Percentiles rank a stretch among this genome's conserved stretches.
phyloP scores from a whole-genome alignment of 305 asterid species.

The Fraxinus floribunda region DNA sequence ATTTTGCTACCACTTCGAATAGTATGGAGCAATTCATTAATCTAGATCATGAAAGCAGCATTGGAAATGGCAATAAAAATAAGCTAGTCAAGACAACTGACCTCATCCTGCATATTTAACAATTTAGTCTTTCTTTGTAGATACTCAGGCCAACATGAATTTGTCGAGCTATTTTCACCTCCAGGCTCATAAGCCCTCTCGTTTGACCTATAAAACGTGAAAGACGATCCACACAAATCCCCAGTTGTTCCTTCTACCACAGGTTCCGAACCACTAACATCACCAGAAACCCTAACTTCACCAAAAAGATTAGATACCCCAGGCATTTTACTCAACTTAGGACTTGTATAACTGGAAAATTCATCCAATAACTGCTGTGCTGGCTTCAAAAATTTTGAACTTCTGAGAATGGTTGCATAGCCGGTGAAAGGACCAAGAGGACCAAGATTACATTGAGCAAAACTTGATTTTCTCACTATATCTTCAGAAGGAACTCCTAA shows the following conservation, averaged over 20 bases:
- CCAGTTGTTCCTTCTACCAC: constrained; percentile 17
- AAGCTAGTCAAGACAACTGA: constrained; percentile 8
- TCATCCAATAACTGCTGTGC: constrained; percentile 70
- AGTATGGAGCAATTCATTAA: background rate
- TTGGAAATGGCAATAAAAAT: background rate
- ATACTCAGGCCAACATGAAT: constrained; percentile 31
- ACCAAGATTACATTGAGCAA: constrained; percentile 44
- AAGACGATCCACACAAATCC: constrained; percentile 37
- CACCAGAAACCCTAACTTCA: constrained; percentile 47
- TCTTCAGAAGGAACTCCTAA: constrained; percentile 18
- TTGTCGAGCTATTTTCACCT: constrained; percentile 22
- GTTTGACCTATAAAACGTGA: constrained; percentile 24
- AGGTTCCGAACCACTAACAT: constrained; percentile 17
- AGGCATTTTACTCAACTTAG: constrained; percentile 17
- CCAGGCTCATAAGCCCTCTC: constrained; percentile 23
- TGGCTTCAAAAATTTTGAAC: constrained; percentile 60
- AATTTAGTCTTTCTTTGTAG: constrained; percentile 44
- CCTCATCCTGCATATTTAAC: constrained; percentile 47
- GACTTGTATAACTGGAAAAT: constrained; percentile 38
- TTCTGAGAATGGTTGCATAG: constrained; percentile 59
- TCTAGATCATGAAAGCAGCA: background rate
- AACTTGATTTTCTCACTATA: constrained; percentile 20
- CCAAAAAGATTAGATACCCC: constrained; percentile 19
- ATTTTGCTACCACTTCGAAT: background rate
- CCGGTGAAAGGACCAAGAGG: constrained; percentile 89